Evolutionary conservation across 208 protist species (phyloP).

Genomic region (Trypanosoma avium): DNA sequence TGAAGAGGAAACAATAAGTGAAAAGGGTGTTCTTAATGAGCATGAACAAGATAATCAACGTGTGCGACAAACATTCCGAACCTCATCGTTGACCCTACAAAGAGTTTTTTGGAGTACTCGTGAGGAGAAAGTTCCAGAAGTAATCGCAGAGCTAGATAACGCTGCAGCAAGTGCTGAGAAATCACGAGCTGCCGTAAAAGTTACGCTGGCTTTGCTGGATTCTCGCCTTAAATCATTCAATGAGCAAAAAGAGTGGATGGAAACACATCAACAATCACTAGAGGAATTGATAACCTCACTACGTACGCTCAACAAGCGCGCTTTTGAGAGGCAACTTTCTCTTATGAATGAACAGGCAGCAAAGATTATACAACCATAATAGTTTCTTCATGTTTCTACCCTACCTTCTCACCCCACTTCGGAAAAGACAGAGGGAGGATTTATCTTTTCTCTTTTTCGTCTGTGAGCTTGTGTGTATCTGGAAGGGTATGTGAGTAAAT

Average conservation of each 20-base stretch:
- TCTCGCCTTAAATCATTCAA: constrained; percentile 44
- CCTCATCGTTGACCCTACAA: constrained; percentile 47
- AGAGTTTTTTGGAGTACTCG: constrained; percentile 65
- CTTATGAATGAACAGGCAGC: constrained; percentile 49
- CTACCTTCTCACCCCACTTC: constrained; percentile 14
- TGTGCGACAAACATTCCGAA: constrained; percentile 57
- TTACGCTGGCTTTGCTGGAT: constrained; percentile 55
- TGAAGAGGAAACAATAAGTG: constrained; percentile 44
- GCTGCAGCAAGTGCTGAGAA: constrained; percentile 50
- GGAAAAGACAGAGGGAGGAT: too few species aligned
- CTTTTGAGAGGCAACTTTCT: constrained; percentile 55
- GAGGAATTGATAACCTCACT: constrained; percentile 61
- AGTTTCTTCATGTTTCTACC: neutral
- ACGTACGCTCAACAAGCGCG: constrained; percentile 51
- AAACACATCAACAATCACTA: constrained; percentile 60
- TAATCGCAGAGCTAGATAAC: constrained; percentile 58
- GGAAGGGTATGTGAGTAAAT: too few species aligned
- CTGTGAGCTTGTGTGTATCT: too few species aligned
- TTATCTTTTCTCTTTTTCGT: too few species aligned
- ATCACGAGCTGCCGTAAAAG: constrained; percentile 56
- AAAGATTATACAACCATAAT: constrained; percentile 1
- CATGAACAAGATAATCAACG: constrained; percentile 57
- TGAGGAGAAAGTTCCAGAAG: constrained; percentile 47
- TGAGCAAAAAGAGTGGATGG: constrained; percentile 73
- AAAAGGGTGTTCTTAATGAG: constrained; percentile 48